These are phyloP conservation scores for Tetrahymena borealis DNA, from an alignment of 73 alveolate species.

Conservation along the genomic window DNA sequence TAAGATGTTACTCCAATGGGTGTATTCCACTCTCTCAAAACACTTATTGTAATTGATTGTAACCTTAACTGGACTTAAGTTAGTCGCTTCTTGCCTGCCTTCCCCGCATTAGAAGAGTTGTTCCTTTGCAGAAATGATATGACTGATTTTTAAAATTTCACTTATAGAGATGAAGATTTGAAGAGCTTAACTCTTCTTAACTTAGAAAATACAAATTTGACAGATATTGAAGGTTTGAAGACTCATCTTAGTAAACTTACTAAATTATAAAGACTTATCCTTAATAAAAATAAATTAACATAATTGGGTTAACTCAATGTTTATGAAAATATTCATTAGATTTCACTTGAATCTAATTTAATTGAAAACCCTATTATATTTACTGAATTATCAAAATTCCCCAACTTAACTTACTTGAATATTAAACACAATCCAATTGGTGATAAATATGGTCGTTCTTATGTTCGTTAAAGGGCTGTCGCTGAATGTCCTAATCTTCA, in stretches of 20 bases:
- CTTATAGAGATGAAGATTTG: slow-evolving; percentile 37
- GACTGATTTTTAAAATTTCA: slow-evolving; percentile 48
- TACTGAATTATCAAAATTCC: slow-evolving; percentile 19
- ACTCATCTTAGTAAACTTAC: slow-evolving; percentile 38
- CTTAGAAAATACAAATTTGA: slow-evolving; percentile 53
- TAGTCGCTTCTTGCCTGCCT: slow-evolving; percentile 59
- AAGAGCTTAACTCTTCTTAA: slow-evolving; percentile 51
- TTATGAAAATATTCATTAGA: slow-evolving; percentile 14
- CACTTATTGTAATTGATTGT: background rate
- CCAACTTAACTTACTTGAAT: slow-evolving; percentile 10
- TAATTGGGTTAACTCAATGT: slow-evolving; percentile 28
- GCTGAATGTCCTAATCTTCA: slow-evolving; percentile 40
- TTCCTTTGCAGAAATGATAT: slow-evolving; percentile 56
- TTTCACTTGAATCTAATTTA: slow-evolving; percentile 23
- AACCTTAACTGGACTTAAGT: slow-evolving; percentile 7
- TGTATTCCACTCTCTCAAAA: slow-evolving; percentile 43
- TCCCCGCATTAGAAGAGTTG: slow-evolving; percentile 49
- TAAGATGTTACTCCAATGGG: slow-evolving; percentile 62
- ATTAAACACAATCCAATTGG: slow-evolving; percentile 52
- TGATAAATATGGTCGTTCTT: slow-evolving; percentile 25
- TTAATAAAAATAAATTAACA: slow-evolving; percentile 43
- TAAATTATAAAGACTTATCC: slow-evolving; percentile 40
- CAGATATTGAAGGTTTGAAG: slow-evolving; percentile 22
- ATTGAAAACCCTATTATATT: slow-evolving; percentile 44
- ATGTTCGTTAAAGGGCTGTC: slow-evolving; percentile 34